These are phyloP conservation scores for Crithidia expoeki DNA, from an alignment of 208 protist genomes.

Conservation along the genomic window DNA sequence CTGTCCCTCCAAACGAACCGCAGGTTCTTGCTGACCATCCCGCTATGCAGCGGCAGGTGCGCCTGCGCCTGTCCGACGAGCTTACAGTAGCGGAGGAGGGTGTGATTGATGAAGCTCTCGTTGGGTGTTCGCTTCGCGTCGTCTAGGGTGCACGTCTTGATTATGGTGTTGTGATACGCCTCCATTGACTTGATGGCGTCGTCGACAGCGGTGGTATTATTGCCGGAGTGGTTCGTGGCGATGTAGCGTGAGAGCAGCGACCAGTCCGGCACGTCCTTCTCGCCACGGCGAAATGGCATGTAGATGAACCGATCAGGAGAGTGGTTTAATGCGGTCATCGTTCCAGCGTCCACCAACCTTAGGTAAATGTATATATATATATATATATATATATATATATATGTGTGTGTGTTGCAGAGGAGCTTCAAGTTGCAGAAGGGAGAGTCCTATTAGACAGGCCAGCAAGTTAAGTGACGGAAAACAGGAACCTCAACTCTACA, in stretches of 20 bases:
- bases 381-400: neutral
- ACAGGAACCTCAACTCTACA: neutral
- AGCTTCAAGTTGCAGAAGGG: neutral
- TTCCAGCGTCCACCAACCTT: no score
- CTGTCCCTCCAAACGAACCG: constrained; percentile 72
- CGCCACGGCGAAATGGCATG: constrained; percentile 72
- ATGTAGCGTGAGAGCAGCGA: constrained; percentile 66
- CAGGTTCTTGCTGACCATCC: constrained; percentile 57
- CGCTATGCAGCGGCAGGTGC: constrained; percentile 71
- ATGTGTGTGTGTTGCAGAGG: neutral
- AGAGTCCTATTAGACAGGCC: no score
- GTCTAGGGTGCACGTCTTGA: constrained; percentile 53
- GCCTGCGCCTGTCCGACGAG: constrained; percentile 76
- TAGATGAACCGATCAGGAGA: constrained; percentile 63
- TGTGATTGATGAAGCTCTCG: constrained; percentile 68
- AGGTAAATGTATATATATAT: no score
- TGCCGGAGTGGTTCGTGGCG: constrained; percentile 66
- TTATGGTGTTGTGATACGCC: constrained; percentile 65
- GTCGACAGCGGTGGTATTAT: constrained; percentile 56
- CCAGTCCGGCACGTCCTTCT: constrained; percentile 78
- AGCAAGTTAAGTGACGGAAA: no score
- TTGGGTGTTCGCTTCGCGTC: constrained; percentile 61
- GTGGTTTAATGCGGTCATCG: constrained; percentile 36
- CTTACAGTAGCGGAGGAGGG: constrained; percentile 70
- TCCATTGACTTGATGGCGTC: constrained; percentile 70